Conservation (phyloP, 225 moss, liverwort and hornwort species). For the Antitrichia curtipendula region DNA sequence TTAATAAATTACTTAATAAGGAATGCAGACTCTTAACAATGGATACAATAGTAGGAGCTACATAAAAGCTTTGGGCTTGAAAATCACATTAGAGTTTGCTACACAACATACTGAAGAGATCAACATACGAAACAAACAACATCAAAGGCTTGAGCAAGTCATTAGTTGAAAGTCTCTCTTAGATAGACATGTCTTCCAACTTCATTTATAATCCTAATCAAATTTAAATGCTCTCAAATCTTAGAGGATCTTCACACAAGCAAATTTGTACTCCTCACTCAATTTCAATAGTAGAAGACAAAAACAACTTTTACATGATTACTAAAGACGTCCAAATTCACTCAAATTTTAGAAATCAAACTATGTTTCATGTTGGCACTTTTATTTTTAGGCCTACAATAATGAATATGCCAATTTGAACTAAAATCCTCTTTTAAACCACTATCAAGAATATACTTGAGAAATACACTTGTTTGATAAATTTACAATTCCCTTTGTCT, state of each 20-base stretch:
- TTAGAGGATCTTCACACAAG: background rate
- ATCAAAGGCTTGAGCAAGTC: background rate
- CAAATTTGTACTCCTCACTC: accelerated
- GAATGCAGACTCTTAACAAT: accelerated
- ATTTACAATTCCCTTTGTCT: background rate
- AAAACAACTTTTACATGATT: background rate
- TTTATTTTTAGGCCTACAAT: background rate
- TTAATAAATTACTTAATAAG: background rate
- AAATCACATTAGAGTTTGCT: background rate
- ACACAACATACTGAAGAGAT: accelerated
- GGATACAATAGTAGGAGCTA: accelerated
- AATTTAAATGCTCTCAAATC: background rate
- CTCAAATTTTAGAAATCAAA: background rate
- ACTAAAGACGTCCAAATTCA: too few relatives aligned
- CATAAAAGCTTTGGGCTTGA: accelerated
- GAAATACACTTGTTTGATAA: background rate
- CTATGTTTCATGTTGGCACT: background rate
- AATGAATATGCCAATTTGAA: background rate
- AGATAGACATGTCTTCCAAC: background rate
- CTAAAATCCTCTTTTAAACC: background rate
- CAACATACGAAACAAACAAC: background rate
- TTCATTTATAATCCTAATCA: background rate
- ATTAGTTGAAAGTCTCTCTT: accelerated
- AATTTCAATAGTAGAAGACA: too few relatives aligned
- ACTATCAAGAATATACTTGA: background rate